phyloP scores from a whole-genome alignment of 371 early-diverging fungal species.

The Rhizopus sp. region DNA sequence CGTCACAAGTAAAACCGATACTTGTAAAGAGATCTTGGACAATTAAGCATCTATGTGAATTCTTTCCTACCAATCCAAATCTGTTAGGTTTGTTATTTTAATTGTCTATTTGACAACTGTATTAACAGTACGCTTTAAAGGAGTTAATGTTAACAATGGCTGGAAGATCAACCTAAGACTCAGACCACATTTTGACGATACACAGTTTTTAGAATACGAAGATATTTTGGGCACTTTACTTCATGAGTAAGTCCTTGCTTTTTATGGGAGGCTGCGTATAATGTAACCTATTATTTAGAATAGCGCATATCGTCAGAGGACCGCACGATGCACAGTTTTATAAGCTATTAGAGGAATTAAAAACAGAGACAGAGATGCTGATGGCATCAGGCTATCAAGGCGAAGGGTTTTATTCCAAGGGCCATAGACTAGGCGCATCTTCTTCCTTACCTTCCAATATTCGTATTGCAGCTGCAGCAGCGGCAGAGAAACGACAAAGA shows the following conservation, averaged over 20 bases:
- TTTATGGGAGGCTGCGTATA: not conserved
- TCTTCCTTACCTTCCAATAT: slow-evolving; percentile 24
- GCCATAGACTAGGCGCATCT: slow-evolving; percentile 34
- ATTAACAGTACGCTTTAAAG: slow-evolving; percentile 24
- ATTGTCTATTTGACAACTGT: not conserved
- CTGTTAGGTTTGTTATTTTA: slow-evolving; percentile 45
- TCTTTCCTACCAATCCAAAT: slow-evolving; percentile 55
- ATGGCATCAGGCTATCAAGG: slow-evolving; percentile 50
- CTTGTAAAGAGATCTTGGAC: slow-evolving; percentile 60
- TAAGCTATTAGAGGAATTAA: slow-evolving; percentile 53
- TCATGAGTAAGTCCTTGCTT: slow-evolving; percentile 53
- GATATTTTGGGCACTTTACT: slow-evolving; percentile 67
- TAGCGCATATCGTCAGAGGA: slow-evolving; percentile 62
- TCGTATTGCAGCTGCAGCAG: slow-evolving; percentile 37
- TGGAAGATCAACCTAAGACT: slow-evolving; percentile 60
- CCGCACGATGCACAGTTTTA: slow-evolving; percentile 72
- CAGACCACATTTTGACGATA: slow-evolving; percentile 49
- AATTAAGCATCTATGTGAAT: slow-evolving; percentile 56
- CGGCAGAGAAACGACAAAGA: slow-evolving; percentile 53
- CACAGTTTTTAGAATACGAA: slow-evolving; percentile 53
- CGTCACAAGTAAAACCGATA: slow-evolving; percentile 58
- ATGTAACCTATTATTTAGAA: slow-evolving; percentile 26
- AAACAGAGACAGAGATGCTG: slow-evolving; percentile 53
- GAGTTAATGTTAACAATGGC: slow-evolving; percentile 63
- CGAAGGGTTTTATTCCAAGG: slow-evolving; percentile 52